Evolutionary conservation across 2,329 filamentous ascomycete genomes (phyloP).

Genomic region (Nigrograna mackinnonii): DNA sequence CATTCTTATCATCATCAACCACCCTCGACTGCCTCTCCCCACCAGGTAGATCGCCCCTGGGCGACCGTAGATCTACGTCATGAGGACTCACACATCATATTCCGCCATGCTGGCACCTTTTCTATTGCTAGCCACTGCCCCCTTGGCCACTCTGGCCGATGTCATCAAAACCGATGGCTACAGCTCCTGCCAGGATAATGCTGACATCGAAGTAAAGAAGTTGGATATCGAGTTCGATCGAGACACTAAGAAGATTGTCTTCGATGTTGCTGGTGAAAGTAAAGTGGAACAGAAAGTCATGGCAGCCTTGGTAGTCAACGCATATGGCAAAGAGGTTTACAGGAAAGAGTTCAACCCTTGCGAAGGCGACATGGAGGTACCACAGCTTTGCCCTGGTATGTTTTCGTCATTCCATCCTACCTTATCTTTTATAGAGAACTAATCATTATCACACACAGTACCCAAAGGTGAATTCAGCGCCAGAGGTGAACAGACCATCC

Average conservation of each 20-base stretch:
- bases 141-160: slow-evolving; percentile 64
- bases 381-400: slow-evolving; percentile 80
- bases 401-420: slow-evolving; percentile 8
- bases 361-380: slow-evolving; percentile 65
- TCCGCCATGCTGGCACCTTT: slow-evolving; percentile 42
- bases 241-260: slow-evolving; percentile 71
- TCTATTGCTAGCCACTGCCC: slow-evolving; percentile 39
- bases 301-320: slow-evolving; percentile 74
- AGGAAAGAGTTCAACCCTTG: slow-evolving; percentile 84
- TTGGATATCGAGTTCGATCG: slow-evolving; percentile 81
- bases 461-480: slow-evolving; percentile 76
- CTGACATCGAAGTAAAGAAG: slow-evolving; percentile 70
- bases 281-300: slow-evolving; percentile 76
- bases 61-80: slow-evolving; percentile 26
- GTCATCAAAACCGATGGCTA: slow-evolving; percentile 82
- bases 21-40: neutral
- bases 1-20: neutral
- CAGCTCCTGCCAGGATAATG: slow-evolving; percentile 66
- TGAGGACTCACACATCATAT: slow-evolving; percentile 39
- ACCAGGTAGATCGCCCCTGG: slow-evolving; percentile 26
- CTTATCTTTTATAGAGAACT: neutral
- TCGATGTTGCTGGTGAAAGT: slow-evolving; percentile 82
- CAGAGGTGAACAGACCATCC: slow-evolving; percentile 71
- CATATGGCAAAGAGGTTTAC: slow-evolving; percentile 84
- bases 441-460: slow-evolving; percentile 53